Conservation (phyloP, 345 rosid species). For the Aurinia saxatilis region DNA sequence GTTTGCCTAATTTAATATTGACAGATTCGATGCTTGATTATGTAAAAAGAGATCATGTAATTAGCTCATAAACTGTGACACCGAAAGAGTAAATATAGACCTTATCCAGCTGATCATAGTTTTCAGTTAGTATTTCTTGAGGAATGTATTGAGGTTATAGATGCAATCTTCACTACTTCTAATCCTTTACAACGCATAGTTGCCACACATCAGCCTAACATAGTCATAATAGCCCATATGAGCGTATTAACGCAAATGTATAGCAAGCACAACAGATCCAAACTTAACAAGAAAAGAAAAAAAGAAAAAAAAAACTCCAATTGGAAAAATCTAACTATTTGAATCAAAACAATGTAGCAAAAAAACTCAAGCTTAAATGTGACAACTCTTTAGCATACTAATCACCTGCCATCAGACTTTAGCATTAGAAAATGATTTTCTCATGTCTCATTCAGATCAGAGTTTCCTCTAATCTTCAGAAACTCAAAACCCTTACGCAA, state of each 20-base stretch:
- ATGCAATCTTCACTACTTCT: too few species aligned
- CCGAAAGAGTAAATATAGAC: constrained; percentile 91
- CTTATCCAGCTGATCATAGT: constrained; percentile 78
- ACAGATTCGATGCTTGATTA: constrained; percentile 58
- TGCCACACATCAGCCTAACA: too few species aligned
- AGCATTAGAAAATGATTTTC: constrained; percentile 18
- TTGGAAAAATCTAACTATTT: not conserved
- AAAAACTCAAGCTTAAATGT: not conserved
- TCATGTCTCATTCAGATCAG: not conserved
- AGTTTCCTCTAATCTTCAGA: too few species aligned
- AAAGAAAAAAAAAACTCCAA: not conserved
- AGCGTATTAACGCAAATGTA: too few species aligned
- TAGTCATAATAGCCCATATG: too few species aligned
- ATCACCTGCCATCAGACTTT: constrained; percentile 24
- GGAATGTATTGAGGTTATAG: constrained; percentile 56
- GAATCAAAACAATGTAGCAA: not conserved
- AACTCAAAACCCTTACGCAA: too few species aligned
- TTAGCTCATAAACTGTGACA: constrained; percentile 68
- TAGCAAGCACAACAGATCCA: too few species aligned
- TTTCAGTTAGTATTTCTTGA: constrained; percentile 86
- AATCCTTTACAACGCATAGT: too few species aligned
- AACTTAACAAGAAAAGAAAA: too few species aligned
- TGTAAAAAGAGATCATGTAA: constrained; percentile 68
- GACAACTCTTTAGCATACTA: not conserved
- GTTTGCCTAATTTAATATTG: constrained; percentile 71